Base-by-base conservation (phyloP, 306 rosid species). In the Medicago truncatula region DNA sequence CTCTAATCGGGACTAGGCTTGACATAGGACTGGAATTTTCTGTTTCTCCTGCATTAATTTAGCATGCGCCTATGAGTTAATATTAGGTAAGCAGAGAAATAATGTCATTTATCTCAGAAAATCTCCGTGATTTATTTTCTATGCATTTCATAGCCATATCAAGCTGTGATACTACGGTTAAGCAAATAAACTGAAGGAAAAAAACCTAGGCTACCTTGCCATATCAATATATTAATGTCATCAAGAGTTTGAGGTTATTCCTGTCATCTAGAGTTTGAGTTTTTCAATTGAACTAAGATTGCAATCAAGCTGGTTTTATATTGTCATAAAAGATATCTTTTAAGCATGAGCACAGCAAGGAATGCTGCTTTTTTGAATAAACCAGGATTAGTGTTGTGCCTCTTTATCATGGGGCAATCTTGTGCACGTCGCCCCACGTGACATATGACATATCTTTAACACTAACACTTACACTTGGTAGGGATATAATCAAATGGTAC, bases 1-100 rank as follows among this genome's bases (percentile, higher is more conserved):
- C 90, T 84, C 97, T 87, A 52, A 78, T 70, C 28, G 85, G 78
- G 59, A 39, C 74, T 50, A 60, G 41, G 77, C 70, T 83, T 75
- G 87, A 36, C 49, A 49, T n/a, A 56, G 82, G 70, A 50, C 41
- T 80, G 73, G 74, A 78, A 73, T 66, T 78, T 76, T 77, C 60
- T 39, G 71, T 62, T 62, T 20, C 54, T 76, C 84, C 95, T 88
- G 86, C 79, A 75, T 63, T 70, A 23, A 58, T 67, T 67, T 65
- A 64, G 77, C 84, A 53, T 15, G 52, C 47, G 46, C 41, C 40
- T 62, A 16, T 80, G 59, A 38, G 25, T 31, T 40, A 65, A 6
- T 36, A 63, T 0, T 64, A 64, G 74, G 50, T 60, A 80, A 74
- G 78, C 38, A 70, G 28, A 67, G 11, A 73, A 44, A 25, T 69